phyloP scores from a whole-genome alignment of 2,329 filamentous ascomycete genomes.

The Akanthomyces uredinophilus region DNA sequence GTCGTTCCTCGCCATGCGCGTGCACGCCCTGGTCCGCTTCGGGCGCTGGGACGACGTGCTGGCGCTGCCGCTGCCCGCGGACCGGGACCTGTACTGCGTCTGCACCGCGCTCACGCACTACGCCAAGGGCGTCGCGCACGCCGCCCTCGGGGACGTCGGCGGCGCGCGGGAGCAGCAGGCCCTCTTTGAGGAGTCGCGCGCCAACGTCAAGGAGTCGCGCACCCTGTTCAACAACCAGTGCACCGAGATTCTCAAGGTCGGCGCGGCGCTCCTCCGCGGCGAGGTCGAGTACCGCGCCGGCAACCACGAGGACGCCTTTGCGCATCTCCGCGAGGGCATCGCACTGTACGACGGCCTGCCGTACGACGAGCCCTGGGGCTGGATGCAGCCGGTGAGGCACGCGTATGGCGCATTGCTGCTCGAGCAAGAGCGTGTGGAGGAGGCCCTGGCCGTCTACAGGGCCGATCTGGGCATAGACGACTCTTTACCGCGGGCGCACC shows the following conservation, averaged over 20 bases:
- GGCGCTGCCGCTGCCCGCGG: conserved; percentile 48
- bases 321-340: conserved; percentile 52
- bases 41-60: conserved; percentile 66
- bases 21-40: conserved; percentile 69
- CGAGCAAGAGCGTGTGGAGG: conserved; percentile 56
- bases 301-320: conserved; percentile 54
- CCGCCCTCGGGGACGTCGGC: conserved; percentile 49
- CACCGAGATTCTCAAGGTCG: conserved; percentile 56
- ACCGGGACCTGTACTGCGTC: conserved; percentile 59
- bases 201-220: conserved; percentile 51
- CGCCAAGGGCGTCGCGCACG: conserved; percentile 61
- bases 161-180: conserved; percentile 49
- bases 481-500: conserved; percentile 57
- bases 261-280: conserved; percentile 63
- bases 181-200: conserved; percentile 46
- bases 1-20: conserved; percentile 60
- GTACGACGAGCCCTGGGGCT: conserved; percentile 73
- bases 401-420: conserved; percentile 65
- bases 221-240: conserved; percentile 42
- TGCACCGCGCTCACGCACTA: conserved; percentile 67
- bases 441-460: conserved; percentile 53
- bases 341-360: conserved; percentile 56
- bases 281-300: conserved; percentile 66
- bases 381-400: conserved; percentile 72
- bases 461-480: conserved; percentile 57